Conservation (phyloP, 2,329 filamentous ascomycete species). For the Lachnellula cervina region DNA sequence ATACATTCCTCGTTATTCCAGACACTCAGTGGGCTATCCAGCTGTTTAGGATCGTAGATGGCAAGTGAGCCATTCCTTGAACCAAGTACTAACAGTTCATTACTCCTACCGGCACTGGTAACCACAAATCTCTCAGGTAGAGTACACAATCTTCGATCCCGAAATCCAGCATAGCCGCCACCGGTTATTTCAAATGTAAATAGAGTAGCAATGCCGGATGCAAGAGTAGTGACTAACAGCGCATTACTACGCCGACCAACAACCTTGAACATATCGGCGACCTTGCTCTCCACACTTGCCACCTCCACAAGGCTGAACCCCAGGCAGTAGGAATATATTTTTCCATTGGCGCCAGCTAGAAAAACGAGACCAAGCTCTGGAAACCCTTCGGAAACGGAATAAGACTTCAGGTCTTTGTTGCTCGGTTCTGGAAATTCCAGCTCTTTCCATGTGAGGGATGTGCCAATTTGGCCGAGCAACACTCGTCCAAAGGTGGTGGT, state of each 20-base stretch:
- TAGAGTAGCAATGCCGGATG: constrained; percentile 31
- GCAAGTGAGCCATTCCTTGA: constrained; percentile 51
- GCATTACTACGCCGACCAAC: constrained; percentile 1
- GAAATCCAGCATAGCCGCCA: neutral
- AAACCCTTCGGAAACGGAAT: constrained; percentile 41
- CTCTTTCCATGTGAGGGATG: constrained; percentile 24
- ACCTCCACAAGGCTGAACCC: constrained; percentile 13
- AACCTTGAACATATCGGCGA: constrained; percentile 31
- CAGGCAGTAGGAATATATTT: constrained; percentile 22
- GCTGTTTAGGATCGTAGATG: constrained; percentile 36
- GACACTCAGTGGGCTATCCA: constrained; percentile 4
- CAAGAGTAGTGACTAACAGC: constrained; percentile 32
- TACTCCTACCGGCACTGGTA: constrained; percentile 42
- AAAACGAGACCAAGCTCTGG: constrained; percentile 36
- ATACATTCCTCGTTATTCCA: constrained; percentile 14
- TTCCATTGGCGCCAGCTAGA: constrained; percentile 41
- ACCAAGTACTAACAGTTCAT: constrained; percentile 44
- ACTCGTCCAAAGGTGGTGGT: constrained; percentile 58
- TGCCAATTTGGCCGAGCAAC: constrained; percentile 39
- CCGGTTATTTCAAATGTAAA: constrained; percentile 20
- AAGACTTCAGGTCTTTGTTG: constrained; percentile 39
- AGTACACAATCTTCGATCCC: neutral
- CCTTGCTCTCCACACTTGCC: constrained; percentile 22
- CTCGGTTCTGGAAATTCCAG: constrained; percentile 27
- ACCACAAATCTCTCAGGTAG: constrained; percentile 43